phyloP scores from a whole-genome alignment of 1,284 basidiomycete species.

The Schizopora paradoxa region DNA sequence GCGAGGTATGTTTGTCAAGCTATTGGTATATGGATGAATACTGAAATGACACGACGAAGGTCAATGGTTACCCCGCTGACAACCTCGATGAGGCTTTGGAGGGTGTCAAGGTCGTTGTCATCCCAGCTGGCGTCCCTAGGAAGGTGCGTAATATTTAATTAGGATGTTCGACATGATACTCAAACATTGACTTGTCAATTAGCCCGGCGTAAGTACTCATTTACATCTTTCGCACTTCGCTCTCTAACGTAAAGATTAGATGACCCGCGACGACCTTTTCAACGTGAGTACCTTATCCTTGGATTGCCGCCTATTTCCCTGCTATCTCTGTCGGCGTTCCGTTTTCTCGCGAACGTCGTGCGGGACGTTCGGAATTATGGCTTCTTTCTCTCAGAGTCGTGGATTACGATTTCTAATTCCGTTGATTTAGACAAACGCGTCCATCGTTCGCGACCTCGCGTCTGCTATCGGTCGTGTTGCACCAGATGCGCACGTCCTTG shows the following conservation, averaged over 20 bases:
- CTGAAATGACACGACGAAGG: constrained; percentile 38
- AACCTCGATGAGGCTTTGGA: constrained; percentile 84
- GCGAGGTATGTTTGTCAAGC: constrained; percentile 52
- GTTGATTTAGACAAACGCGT: constrained; percentile 74
- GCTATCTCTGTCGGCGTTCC: background rate
- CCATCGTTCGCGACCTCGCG: constrained; percentile 95
- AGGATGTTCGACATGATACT: constrained; percentile 5
- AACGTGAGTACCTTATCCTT: constrained; percentile 57
- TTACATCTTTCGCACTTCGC: constrained; percentile 18
- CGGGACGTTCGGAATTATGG: too few species aligned
- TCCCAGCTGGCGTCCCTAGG: constrained; percentile 95
- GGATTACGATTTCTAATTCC: constrained; percentile 7
- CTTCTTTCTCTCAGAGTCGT: background rate
- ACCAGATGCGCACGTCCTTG: constrained; percentile 87
- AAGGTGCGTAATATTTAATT: constrained; percentile 55
- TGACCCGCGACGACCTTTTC: constrained; percentile 99
- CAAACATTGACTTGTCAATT: constrained; percentile 25
- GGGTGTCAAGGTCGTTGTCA: constrained; percentile 87
- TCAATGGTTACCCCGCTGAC: constrained; percentile 76
- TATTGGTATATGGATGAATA: constrained; percentile 12
- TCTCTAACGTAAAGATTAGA: constrained; percentile 42
- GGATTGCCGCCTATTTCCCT: background rate
- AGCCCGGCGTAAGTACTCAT: constrained; percentile 65
- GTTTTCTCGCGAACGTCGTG: background rate
- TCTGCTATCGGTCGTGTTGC: constrained; percentile 80